Evolutionary conservation across 148 eudicot genomes (phyloP).

Genomic region (Gaultheria prostrata): DNA sequence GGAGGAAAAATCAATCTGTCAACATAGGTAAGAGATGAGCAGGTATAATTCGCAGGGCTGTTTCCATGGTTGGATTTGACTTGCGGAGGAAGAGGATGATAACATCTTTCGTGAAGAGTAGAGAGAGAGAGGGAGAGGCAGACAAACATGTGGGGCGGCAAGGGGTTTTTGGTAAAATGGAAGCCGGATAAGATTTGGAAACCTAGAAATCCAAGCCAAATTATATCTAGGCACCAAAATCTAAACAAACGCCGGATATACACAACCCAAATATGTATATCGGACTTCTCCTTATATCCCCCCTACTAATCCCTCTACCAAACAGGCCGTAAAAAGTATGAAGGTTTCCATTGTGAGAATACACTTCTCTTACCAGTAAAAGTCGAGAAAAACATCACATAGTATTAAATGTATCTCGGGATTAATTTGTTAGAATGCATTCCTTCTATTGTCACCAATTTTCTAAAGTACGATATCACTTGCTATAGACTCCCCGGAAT

Average conservation of each 20-base stretch:
- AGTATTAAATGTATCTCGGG: background rate
- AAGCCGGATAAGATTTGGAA: no score
- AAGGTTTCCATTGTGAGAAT: background rate
- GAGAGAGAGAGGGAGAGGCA: background rate
- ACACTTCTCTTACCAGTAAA: background rate
- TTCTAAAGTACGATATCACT: background rate
- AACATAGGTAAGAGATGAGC: background rate
- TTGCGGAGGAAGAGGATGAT: constrained; percentile 10
- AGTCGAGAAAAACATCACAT: background rate
- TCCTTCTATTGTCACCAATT: background rate
- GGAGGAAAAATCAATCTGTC: background rate
- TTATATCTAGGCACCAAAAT: no score
- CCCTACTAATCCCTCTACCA: no score
- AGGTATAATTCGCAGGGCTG: constrained; percentile 54
- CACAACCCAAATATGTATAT: no score
- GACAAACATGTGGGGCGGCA: no score
- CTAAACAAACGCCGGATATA: no score
- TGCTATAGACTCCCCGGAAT: background rate
- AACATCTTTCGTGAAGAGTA: constrained; percentile 40
- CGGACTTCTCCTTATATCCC: no score
- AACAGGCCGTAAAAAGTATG: no score
- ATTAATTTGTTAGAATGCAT: background rate
- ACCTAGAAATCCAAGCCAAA: no score
- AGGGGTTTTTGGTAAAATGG: no score
- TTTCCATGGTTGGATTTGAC: constrained; percentile 43